Evolutionary conservation across 768 basidiomycete species (phyloP).

Genomic region (Kwoniella shandongensis): DNA sequence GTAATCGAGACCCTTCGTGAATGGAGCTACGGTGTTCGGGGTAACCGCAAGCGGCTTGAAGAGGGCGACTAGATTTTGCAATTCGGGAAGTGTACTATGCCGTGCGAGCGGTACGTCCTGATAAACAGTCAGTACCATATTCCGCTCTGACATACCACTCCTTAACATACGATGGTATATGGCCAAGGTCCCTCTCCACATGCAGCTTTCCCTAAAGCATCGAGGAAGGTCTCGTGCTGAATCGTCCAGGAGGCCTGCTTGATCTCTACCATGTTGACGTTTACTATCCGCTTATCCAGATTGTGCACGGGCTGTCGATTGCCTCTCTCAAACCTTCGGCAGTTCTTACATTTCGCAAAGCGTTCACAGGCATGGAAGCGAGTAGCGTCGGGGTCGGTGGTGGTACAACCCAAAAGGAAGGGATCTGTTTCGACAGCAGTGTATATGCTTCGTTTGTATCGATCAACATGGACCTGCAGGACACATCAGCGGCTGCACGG

Average conservation of each 20-base stretch:
- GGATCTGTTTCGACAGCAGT: constrained; percentile 65
- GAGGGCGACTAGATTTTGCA: constrained; percentile 73
- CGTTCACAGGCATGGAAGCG: constrained; percentile 95
- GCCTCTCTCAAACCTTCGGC: constrained; percentile 43
- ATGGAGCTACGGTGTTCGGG: constrained; percentile 64
- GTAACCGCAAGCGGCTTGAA: constrained; percentile 75
- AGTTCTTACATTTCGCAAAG: constrained; percentile 63
- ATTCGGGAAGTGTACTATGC: constrained; percentile 84
- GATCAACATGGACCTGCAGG: constrained; percentile 78
- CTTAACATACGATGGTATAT: constrained; percentile 71
- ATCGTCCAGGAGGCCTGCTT: constrained; percentile 63
- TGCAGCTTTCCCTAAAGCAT: constrained; percentile 50
- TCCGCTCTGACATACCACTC: too few species aligned
- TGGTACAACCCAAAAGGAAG: constrained; percentile 30
- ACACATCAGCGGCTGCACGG: background rate
- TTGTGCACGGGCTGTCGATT: constrained; percentile 45
- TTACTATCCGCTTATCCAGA: constrained; percentile 61
- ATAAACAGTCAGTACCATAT: too few species aligned
- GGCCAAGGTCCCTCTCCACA: constrained; percentile 54
- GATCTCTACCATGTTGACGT: constrained; percentile 78
- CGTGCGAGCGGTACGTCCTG: constrained; percentile 73
- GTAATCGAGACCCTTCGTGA: constrained; percentile 64
- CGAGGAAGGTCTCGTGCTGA: constrained; percentile 58
- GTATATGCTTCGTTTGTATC: constrained; percentile 77
- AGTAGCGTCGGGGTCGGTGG: constrained; percentile 55